Base-by-base conservation (phyloP, 2,329 filamentous ascomycete genomes). In the Pseudofabraea citricarpa region DNA sequence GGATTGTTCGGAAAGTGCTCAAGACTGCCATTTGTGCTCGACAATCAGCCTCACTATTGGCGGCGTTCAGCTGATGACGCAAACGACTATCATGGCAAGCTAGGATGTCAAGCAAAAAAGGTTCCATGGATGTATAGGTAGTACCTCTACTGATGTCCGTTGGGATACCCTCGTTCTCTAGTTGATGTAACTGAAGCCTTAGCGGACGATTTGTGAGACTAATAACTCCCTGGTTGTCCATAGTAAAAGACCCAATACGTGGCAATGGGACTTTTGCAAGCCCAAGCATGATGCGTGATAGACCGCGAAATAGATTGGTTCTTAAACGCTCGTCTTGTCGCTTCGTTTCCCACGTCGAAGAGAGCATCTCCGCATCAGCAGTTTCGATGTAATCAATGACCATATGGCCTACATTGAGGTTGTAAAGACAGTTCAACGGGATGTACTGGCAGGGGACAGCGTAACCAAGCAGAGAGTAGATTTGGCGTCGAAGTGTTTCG, bases 51-150 rank as follows among this genome's bases (percentile, higher is more conserved):
- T 52, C 27, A 40, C 61, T 45, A 12, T 31, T 36, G 2, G 65
- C 48, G 6, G 59, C 51, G 45, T 66, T 65, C 5, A 63, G 64
- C 29, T 66, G 59, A 33, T 58, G 5, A 10, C 50, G 56, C 24
- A 66, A 51, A 10, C 60, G 60, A 42, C 39, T 64, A 40, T 67
- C 62, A 32, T 68, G 62, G 36, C 52, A 60, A 6, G 45, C 43
- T 7, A 68, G 40, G 37, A 64, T 40, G 57, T 66, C 61, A 5
- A 52, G 48, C 10, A 56, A 21, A 49, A 56, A 57, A 48, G 64
- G 36, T 50, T 63, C 47, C 37, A 55, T 32, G 44, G 45, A 24
- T 51, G 54, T 5, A 51, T 65, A 68, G 6, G 62, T 67, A 10
- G 53, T 39, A 23, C 42, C 37, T 13, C 60, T 54, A 6, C 10